These are phyloP conservation scores for Penicillium concentricum DNA, from an alignment of 2,329 filamentous ascomycete species.

Conservation along the genomic window DNA sequence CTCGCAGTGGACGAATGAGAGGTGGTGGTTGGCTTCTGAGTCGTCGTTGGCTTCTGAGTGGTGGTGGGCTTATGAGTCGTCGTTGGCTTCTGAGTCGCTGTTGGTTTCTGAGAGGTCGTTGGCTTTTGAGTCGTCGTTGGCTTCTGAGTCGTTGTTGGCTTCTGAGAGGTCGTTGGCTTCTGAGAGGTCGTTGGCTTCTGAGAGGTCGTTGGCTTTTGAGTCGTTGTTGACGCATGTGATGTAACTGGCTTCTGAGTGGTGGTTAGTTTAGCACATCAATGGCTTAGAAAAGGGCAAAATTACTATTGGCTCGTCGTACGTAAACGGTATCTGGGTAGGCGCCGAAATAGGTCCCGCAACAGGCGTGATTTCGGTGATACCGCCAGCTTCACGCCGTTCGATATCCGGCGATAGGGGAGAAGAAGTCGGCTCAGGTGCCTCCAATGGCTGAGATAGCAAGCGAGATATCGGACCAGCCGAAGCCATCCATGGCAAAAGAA, in stretches of 20 bases:
- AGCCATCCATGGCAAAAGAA: constrained; percentile 17
- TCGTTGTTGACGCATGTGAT: not conserved
- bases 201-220: not conserved
- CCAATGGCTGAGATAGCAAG: constrained; percentile 5
- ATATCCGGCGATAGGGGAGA: not conserved
- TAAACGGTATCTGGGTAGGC: not conserved
- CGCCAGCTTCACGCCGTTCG: not conserved
- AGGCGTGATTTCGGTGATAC: not conserved
- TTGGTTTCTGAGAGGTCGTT: not conserved
- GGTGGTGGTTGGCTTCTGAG: not conserved
- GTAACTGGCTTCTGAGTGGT: not conserved
- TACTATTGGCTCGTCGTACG: not conserved
- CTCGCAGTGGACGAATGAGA: not conserved
- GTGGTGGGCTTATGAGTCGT: not conserved
- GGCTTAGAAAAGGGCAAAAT: not conserved
- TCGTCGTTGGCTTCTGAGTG: not conserved
- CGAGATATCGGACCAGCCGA: constrained; percentile 30
- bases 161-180: not conserved
- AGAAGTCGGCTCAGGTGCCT: not conserved
- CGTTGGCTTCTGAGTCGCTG: not conserved
- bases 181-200: not conserved
- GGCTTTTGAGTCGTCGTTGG: not conserved
- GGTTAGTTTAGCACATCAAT: not conserved
- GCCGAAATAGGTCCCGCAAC: not conserved
- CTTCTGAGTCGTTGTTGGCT: not conserved